A percentile compares a stretch with the other conserved stretches of the same genome.
Conservation (phyloP, 768 basidiomycete species). For the Omphalotus guepiniiformis region DNA sequence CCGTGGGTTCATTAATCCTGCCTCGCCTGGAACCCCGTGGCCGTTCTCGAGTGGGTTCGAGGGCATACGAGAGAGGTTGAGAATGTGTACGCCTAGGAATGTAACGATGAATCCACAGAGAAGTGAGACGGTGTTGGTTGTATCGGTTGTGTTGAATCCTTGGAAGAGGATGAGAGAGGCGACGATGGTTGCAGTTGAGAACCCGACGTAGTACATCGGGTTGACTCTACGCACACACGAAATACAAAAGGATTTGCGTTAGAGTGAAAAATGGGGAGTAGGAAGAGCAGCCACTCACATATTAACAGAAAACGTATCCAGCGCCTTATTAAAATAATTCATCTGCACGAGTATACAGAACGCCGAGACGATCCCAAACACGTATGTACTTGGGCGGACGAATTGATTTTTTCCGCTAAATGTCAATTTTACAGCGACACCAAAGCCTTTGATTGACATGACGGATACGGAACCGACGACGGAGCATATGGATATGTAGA, state of each 20-base stretch:
- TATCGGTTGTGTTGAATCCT: constrained; percentile 89
- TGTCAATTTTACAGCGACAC: constrained; percentile 93
- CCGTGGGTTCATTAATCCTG: constrained; percentile 71
- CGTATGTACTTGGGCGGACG: constrained; percentile 91
- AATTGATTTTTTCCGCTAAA: constrained; percentile 94
- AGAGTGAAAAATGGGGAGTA: neutral
- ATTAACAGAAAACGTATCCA: constrained; percentile 96
- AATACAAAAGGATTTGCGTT: constrained; percentile 2
- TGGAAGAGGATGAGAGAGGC: constrained; percentile 96
- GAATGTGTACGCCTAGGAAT: constrained; percentile 94
- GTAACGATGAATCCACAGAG: constrained; percentile 88
- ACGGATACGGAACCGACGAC: constrained; percentile 94
- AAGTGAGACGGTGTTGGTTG: constrained; percentile 79
- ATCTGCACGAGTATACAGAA: constrained; percentile 89
- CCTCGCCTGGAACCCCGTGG: constrained; percentile 48
- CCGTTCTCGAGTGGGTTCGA: constrained; percentile 36
- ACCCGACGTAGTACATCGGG: constrained; percentile 97
- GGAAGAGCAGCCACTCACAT: constrained; percentile 56
- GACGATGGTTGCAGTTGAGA: constrained; percentile 88
- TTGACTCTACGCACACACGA: constrained; percentile 61
- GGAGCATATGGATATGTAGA: constrained; percentile 96
- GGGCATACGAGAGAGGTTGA: constrained; percentile 71
- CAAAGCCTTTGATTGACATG: constrained; percentile 99
- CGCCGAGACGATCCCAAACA: constrained; percentile 80
- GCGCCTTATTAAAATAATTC: constrained; percentile 98